Percentiles rank a stretch among this genome's conserved stretches.
Evolutionary conservation across 2,329 filamentous ascomycete species (phyloP).

Genomic region (Emericellopsis atlantica): DNA sequence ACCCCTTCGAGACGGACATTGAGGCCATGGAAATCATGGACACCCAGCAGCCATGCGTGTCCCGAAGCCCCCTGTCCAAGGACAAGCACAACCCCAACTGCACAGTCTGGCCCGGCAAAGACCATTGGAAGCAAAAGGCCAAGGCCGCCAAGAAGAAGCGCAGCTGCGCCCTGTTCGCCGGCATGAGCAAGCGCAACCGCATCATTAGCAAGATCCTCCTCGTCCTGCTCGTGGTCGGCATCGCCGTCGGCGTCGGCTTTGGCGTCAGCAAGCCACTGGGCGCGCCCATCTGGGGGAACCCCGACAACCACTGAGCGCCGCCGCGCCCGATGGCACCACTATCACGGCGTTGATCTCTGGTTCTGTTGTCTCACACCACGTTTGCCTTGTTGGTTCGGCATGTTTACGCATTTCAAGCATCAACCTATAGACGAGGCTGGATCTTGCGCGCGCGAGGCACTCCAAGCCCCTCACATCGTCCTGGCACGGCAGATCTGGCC

Average conservation of each 20-base stretch:
- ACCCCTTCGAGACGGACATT: slow-evolving; percentile 44
- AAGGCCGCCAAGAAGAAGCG: slow-evolving; percentile 38
- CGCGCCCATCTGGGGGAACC: slow-evolving; percentile 42
- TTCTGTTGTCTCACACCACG: too few species aligned
- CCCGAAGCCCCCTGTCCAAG: slow-evolving; percentile 10
- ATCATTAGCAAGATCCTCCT: slow-evolving; percentile 43
- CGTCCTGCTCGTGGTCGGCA: slow-evolving; percentile 35
- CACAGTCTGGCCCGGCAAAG: slow-evolving; percentile 44
- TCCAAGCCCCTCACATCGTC: too few species aligned
- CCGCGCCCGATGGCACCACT: not conserved
- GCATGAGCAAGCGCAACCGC: slow-evolving; percentile 38
- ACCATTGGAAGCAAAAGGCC: slow-evolving; percentile 47
- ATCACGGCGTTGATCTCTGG: not conserved
- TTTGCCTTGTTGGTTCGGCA: too few species aligned
- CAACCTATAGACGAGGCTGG: not conserved
- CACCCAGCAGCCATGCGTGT: slow-evolving; percentile 15
- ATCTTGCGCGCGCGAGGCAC: not conserved
- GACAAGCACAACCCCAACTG: slow-evolving; percentile 1
- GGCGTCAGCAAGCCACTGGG: slow-evolving; percentile 49
- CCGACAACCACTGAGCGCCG: slow-evolving; percentile 7
- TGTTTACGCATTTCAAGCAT: too few species aligned
- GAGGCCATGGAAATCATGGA: slow-evolving; percentile 28
- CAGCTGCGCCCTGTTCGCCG: slow-evolving; percentile 38
- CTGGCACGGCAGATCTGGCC: too few species aligned
- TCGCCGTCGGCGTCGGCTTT: slow-evolving; percentile 43